A percentile compares a stretch with the other conserved stretches of the same genome.
Conservation (phyloP, 768 basidiomycete genomes). For the Rhodotorula diobovata region DNA sequence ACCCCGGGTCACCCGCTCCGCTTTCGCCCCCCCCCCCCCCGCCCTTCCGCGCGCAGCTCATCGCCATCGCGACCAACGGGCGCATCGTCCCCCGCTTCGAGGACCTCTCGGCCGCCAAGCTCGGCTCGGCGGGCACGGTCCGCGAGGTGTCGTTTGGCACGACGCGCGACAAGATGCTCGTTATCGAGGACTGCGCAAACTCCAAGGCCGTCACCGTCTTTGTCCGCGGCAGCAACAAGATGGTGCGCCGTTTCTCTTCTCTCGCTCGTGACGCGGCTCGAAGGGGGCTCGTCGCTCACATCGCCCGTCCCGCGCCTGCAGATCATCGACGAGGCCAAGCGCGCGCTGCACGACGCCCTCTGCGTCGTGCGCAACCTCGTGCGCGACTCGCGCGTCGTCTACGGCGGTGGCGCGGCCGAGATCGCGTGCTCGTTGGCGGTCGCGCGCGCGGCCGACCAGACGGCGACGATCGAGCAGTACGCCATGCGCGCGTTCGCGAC, state of each 20-base stretch:
- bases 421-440: constrained; percentile 93
- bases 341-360: constrained; percentile 93
- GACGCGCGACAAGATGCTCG: constrained; percentile 97
- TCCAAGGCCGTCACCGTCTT: constrained; percentile 93
- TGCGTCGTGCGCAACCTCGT: constrained; percentile 95
- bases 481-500: constrained; percentile 99
- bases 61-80: constrained; percentile 96
- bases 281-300: not conserved
- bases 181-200: constrained; percentile 98
- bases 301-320: constrained; percentile 45
- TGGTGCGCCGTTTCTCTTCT: constrained; percentile 57
- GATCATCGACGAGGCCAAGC: constrained; percentile 99
- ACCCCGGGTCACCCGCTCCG: not conserved
- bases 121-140: constrained; percentile 88
- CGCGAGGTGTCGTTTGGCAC: constrained; percentile 94
- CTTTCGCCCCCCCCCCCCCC: not conserved
- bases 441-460: constrained; percentile 91
- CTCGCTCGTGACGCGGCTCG: not conserved
- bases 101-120: constrained; percentile 82
- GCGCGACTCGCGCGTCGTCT: constrained; percentile 92
- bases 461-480: constrained; percentile 96
- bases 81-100: constrained; percentile 98
- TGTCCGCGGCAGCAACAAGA: constrained; percentile 96
- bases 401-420: constrained; percentile 96
- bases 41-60: constrained; percentile 57